Evolutionary conservation across 371 early-diverging fungal species (phyloP).

Genomic region (Dinochytrium kinnereticum): DNA sequence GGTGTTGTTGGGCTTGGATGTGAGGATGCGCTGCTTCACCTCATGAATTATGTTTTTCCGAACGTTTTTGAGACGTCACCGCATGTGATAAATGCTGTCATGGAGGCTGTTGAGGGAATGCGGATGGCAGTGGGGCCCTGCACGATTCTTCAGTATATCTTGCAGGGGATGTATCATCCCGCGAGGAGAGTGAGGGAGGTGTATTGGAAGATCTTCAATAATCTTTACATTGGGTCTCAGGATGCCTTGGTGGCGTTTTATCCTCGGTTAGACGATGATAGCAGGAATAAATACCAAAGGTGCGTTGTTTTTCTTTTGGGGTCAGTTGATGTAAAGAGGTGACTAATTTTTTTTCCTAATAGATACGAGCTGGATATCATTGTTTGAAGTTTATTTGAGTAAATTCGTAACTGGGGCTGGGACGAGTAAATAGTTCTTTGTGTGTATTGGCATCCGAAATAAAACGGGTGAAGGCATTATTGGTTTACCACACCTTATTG

Average conservation of each 20-base stretch:
- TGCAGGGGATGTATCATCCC: constrained; percentile 97
- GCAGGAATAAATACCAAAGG: constrained; percentile 57
- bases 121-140: constrained; percentile 89
- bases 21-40: constrained; percentile 91
- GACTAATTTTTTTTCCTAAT: background rate
- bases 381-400: no score
- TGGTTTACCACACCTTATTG: no score
- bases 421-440: no score
- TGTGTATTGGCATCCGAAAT: no score
- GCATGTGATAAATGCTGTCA: constrained; percentile 95
- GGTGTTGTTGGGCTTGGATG: constrained; percentile 91
- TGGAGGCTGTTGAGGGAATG: constrained; percentile 95
- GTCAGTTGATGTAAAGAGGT: background rate
- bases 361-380: constrained; percentile 23
- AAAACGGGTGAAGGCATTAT: no score
- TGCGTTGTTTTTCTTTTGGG: constrained; percentile 17
- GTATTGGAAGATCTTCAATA: constrained; percentile 98
- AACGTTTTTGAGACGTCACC: constrained; percentile 96
- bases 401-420: no score
- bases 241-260: constrained; percentile 92
- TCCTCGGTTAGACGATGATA: constrained; percentile 86
- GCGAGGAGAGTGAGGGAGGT: constrained; percentile 94
- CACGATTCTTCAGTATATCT: constrained; percentile 82
- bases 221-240: constrained; percentile 90
- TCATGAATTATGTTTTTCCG: constrained; percentile 92